Percentiles rank a stretch among this genome's conserved stretches.
These are phyloP conservation scores for Pleurotus eryngii DNA, from an alignment of 768 basidiomycete species.

Conservation along the genomic window DNA sequence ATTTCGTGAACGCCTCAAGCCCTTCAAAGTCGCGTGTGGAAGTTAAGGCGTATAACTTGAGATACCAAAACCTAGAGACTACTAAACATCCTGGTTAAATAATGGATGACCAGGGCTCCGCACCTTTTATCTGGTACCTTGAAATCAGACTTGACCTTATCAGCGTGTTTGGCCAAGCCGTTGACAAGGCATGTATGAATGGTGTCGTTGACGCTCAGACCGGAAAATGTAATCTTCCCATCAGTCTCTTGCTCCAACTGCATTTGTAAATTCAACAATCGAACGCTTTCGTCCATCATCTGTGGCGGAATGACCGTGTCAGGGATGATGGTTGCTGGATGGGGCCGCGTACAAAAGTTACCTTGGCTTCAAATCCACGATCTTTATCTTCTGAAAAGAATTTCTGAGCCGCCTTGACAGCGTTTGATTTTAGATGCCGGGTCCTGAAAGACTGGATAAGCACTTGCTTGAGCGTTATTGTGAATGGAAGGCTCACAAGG, in stretches of 20 bases:
- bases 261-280: conserved; percentile 78
- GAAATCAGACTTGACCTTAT: conserved; percentile 85
- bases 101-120: conserved; percentile 14
- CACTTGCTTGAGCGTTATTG: background rate
- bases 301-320: conserved; percentile 24
- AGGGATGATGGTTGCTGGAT: background rate
- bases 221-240: conserved; percentile 77
- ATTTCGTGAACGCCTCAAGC: conserved; percentile 81
- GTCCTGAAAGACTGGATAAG: conserved; percentile 49
- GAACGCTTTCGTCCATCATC: conserved; percentile 88
- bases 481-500: conserved; percentile 37
- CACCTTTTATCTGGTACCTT: conserved; percentile 95
- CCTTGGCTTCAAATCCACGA: conserved; percentile 86
- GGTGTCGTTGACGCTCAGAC: conserved; percentile 83
- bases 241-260: conserved; percentile 84
- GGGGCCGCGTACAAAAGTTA: conserved; percentile 21
- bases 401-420: conserved; percentile 82
- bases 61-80: conserved; percentile 79
- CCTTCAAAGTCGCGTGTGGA: conserved; percentile 81
- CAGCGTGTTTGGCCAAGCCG: conserved; percentile 82
- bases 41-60: conserved; percentile 83
- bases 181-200: conserved; percentile 75
- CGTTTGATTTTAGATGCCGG: conserved; percentile 62
- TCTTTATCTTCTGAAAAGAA: conserved; percentile 97
- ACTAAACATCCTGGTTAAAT: background rate